A percentile compares a stretch with the other conserved stretches of the same genome.
Conservation (phyloP, 2,329 filamentous ascomycete species). For the Hypomyces perniciosus region DNA sequence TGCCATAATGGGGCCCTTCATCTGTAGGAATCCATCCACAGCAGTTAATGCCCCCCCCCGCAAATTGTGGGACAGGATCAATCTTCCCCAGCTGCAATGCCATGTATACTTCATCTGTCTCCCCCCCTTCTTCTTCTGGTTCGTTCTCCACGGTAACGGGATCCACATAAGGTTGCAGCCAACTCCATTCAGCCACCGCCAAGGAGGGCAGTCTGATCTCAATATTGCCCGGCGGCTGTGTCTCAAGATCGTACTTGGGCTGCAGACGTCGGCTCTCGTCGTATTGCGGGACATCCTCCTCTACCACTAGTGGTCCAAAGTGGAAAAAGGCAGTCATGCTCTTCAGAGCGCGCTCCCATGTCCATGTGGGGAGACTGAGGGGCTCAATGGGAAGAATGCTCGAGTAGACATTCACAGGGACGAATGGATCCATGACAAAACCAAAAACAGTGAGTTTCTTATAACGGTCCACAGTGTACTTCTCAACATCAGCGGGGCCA, state of each 20-base stretch:
- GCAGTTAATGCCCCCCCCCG: neutral
- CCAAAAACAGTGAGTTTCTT: constrained; percentile 19
- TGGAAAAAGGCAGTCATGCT: constrained; percentile 37
- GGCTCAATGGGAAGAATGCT: constrained; percentile 25
- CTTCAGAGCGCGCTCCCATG: constrained; percentile 29
- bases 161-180: too few species aligned
- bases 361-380: constrained; percentile 30
- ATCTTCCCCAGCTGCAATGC: neutral
- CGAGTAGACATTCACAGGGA: constrained; percentile 28
- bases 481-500: neutral
- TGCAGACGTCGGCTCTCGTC: too few species aligned
- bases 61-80: neutral
- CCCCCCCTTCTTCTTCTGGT: neutral
- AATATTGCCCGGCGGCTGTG: too few species aligned
- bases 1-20: neutral
- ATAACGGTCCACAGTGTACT: neutral
- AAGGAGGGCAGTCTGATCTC: too few species aligned
- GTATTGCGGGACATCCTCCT: neutral
- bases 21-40: neutral
- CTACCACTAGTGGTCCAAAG: constrained; percentile 23
- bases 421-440: constrained; percentile 33
- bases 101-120: neutral
- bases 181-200: too few species aligned
- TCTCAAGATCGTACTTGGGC: too few species aligned
- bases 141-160: too few species aligned